Percentiles rank a stretch among this genome's conserved stretches.
These are phyloP conservation scores for Leucosporidium creatinivorum DNA, from an alignment of 768 basidiomycete genomes.

Conservation along the genomic window DNA sequence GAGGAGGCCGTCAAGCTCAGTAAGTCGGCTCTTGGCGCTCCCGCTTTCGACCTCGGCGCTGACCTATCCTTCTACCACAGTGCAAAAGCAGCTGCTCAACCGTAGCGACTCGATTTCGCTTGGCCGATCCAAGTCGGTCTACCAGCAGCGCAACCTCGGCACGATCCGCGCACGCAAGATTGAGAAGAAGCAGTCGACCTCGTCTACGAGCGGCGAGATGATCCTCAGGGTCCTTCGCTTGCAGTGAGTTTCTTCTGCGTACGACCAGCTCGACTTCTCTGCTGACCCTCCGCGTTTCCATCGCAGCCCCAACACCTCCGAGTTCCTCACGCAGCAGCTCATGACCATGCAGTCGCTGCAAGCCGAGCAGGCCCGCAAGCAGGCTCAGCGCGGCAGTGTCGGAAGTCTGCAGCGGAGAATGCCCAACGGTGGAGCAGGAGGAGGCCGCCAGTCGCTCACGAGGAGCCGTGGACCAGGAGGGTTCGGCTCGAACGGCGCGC, in stretches of 20 bases:
- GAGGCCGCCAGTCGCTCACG: not conserved
- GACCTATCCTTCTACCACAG: not conserved
- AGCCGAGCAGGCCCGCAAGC: conserved; percentile 52
- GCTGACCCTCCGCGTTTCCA: not conserved
- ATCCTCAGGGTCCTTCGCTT: conserved; percentile 92
- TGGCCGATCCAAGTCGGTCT: conserved; percentile 87
- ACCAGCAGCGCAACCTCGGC: conserved; percentile 84
- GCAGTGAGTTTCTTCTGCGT: conserved; percentile 40
- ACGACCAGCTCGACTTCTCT: not conserved
- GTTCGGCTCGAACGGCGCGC: not conserved
- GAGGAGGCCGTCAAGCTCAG: conserved; percentile 37
- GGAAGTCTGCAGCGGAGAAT: conserved; percentile 21
- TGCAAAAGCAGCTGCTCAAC: conserved; percentile 43
- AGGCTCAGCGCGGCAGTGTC: conserved; percentile 7
- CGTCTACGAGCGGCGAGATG: conserved; percentile 63
- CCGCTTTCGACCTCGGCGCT: not conserved
- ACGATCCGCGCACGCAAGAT: conserved; percentile 91
- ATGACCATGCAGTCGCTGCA: conserved; percentile 75
- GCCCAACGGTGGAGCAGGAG: not conserved
- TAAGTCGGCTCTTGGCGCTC: conserved; percentile 3
- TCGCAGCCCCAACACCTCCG: conserved; percentile 63
- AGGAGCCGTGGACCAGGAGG: not conserved
- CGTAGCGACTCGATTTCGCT: conserved; percentile 47
- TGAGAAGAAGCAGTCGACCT: conserved; percentile 71
- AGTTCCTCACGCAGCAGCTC: conserved; percentile 81